A percentile compares a stretch with the other conserved stretches of the same genome.
Evolutionary conservation across 202 grass and related monocot genomes (phyloP).

Genomic region (Elaeis oleifera): DNA sequence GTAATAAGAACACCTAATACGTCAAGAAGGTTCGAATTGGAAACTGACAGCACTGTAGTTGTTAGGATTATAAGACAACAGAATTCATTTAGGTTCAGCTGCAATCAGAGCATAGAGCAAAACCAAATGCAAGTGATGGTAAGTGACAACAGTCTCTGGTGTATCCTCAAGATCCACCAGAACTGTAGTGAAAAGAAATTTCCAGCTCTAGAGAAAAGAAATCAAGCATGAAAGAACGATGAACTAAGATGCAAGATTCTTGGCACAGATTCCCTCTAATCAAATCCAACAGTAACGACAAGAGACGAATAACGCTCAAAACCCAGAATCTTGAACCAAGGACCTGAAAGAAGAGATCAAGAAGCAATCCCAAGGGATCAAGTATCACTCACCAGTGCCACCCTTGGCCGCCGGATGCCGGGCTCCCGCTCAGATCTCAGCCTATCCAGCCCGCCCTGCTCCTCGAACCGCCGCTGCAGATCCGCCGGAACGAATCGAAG

Average conservation of each 20-base stretch:
- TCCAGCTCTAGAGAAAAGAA: no score
- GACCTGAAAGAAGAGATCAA: conserved; percentile 8
- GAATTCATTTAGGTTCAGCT: no score
- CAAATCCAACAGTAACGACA: neutral
- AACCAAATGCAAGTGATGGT: no score
- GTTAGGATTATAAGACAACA: no score
- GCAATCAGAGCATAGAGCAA: no score
- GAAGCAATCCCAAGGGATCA: conserved; percentile 43
- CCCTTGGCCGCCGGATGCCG: conserved; percentile 40
- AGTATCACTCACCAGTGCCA: conserved; percentile 63
- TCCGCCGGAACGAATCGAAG: no score
- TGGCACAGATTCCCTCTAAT: neutral
- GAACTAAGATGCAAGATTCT: conserved; percentile 9
- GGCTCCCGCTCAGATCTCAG: conserved; percentile 58
- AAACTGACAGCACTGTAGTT: no score
- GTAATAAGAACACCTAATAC: no score
- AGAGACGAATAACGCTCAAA: neutral
- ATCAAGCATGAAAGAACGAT: neutral
- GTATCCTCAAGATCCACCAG: no score
- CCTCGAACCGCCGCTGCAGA: conserved; percentile 26
- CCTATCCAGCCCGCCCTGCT: conserved; percentile 41
- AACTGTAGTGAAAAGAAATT: no score
- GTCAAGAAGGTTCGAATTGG: no score
- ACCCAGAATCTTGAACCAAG: conserved; percentile 17
- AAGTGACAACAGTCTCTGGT: no score